Base-by-base conservation (phyloP, 176 grass and related monocot species). In the Raddia distichophylla region DNA sequence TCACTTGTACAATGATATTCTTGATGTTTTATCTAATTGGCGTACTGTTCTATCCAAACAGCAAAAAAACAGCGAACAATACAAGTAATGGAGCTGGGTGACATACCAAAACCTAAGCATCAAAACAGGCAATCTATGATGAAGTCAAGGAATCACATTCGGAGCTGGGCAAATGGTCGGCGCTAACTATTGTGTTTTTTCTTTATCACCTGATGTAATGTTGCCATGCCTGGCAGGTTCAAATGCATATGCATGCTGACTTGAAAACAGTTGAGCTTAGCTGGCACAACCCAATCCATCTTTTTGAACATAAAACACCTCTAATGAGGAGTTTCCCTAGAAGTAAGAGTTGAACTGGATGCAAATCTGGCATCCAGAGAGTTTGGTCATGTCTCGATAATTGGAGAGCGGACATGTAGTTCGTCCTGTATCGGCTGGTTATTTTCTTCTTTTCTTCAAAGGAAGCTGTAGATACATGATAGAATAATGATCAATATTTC, bases 11-110 rank as follows among this genome's bases (percentile, higher is more conserved):
- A 60, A 27, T 8, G 82, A 40, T 48, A 67, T 10, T 60, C 10
- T 75, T 86, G 69, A 42, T 6, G 60, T 87, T 86, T 62, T 64
- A 45, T 50, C 64, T 76, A 60, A 61, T 60, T 50, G 2, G 10
- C 18, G 80, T 66, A 20, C 16, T 60, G 64, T 22, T 87, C 61
- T n/a, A 63, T 51, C 73, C 77, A 47, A 78, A 48, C 90, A 98
- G 95, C 92, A 17, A 98, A 94, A 83, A 94, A 77, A 62, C 92
- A 94, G 69, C 81, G 92, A 69, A 98, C 95, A 2, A 81, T 98
- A 80, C 95, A 98, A 76, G 86, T 94, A 53, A 86, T 98, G 83
- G 95, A 90, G 58, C 78, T 87, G 54, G 86, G 75, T 40, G 91
- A 94, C 76, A 91, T 98, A 85, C 95, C 92, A 63, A 98, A 92